Evolutionary conservation across 1,284 basidiomycete genomes (phyloP).

Genomic region (Microbotryum lychnidis-dioicae): DNA sequence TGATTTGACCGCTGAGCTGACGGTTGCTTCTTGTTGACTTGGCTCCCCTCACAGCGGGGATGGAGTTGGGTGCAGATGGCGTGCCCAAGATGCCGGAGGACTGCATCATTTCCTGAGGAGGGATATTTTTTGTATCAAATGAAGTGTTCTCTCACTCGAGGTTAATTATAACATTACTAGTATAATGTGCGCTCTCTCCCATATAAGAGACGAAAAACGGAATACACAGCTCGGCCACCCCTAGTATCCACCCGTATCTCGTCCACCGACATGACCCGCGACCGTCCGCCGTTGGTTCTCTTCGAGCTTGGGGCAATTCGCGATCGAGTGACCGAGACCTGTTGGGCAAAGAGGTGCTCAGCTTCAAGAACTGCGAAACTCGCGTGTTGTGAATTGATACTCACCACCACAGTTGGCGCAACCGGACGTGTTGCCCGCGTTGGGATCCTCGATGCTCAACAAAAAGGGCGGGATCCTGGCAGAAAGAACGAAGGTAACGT

Average conservation of each 20-base stretch:
- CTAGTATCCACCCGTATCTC: slow-evolving; percentile 6
- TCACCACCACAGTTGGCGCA: slow-evolving; percentile 93
- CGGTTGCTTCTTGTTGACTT: not conserved
- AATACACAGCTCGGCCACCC: no score
- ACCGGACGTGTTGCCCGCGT: slow-evolving; percentile 69
- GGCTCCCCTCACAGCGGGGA: slow-evolving; percentile 7
- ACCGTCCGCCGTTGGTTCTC: slow-evolving; percentile 80
- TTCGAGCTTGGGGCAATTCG: slow-evolving; percentile 93
- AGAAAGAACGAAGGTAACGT: slow-evolving; percentile 3
- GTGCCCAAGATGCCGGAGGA: slow-evolving; percentile 49
- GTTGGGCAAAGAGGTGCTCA: not conserved
- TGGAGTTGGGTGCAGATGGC: slow-evolving; percentile 50
- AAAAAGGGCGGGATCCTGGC: slow-evolving; percentile 90
- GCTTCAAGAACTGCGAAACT: not conserved
- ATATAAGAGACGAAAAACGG: no score
- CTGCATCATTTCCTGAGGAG: slow-evolving; percentile 15
- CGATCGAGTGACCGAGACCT: slow-evolving; percentile 86
- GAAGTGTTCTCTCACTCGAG: no score
- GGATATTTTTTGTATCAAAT: no score
- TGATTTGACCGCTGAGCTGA: not conserved
- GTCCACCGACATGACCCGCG: slow-evolving; percentile 55
- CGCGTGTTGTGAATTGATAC: slow-evolving; percentile 20
- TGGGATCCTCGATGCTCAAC: slow-evolving; percentile 81
- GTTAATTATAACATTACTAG: no score
- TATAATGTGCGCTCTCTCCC: no score